phyloP scores from a whole-genome alignment of 257 asterid genomes.

The Solanum piurae region DNA sequence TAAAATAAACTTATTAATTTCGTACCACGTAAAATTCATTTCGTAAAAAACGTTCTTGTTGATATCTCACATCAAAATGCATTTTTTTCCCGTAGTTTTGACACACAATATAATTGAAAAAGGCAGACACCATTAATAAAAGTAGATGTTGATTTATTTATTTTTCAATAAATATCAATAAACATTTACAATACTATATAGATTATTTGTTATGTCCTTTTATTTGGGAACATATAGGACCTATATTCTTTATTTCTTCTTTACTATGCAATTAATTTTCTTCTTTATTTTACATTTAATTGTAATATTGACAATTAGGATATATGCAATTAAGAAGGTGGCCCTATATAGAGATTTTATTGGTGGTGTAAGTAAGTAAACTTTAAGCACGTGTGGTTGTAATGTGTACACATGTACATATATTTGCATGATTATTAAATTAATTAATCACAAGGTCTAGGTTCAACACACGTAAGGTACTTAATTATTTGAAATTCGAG shows the following conservation, averaged over 20 bases:
- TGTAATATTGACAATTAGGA: neutral
- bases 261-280: neutral
- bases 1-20: neutral
- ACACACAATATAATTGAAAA: neutral
- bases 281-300: neutral
- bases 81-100: neutral
- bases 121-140: neutral
- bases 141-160: neutral
- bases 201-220: neutral
- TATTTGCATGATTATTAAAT: neutral
- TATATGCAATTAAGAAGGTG: neutral
- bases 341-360: neutral
- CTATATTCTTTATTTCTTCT: neutral
- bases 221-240: neutral
- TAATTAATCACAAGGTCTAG: neutral
- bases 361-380: neutral
- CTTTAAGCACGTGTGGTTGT: neutral
- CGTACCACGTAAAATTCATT: neutral
- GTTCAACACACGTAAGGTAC: neutral
- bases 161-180: neutral
- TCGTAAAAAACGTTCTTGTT: neutral
- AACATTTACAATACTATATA: neutral
- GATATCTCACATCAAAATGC: neutral
- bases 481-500: neutral
- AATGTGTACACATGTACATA: neutral